Evolutionary conservation across 805 yeast genomes (phyloP), one percentile per base, ranked within the genome.

Genomic region (Candida chauliodis): DNA sequence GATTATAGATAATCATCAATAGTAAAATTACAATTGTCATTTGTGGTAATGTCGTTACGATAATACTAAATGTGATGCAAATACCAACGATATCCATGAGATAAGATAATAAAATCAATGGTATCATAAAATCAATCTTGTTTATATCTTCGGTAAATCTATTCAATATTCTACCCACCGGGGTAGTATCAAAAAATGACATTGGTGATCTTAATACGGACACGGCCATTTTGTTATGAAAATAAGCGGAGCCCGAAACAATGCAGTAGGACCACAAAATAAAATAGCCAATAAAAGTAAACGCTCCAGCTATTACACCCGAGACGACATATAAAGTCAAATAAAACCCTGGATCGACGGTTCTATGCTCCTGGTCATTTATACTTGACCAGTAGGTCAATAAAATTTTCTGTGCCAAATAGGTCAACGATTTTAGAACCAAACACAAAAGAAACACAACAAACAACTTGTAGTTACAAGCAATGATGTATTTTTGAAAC

Each of bases 61-160:
- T 76, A 77, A 81, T 84, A 2, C 91, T 73, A 56, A 84, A 76
- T 44, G 82, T 45, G 25, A 84, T 71, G 36, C 84, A 49, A n/a
- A 79, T 75, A 41, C 90, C 89, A 26, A 71, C 40, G 32, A 81
- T 74, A 43, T 64, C 68, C 7, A 78, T 61, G 18, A 70, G 37
- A 5, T 79, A 75, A 46, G 42, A 42, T 14, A 51, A 49, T 16
- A 62, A 43, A 9, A 53, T 40, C 66, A 66, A 62, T 21, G 61
- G 66, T 72, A 34, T 78, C 44, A 33, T 80, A 65, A 58, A 78
- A 54, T 46, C 89, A 53, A 84, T 59, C 2, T 77, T 75, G 51
- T 86, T 91, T 0, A 89, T 81, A 56, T 86, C 95, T 50, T 84
- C 84, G 2, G 95, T 84, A 58, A 86, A 86, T 48, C 95, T 67